Percentiles rank a stretch among this genome's conserved stretches.
These are phyloP conservation scores for Ceratobasidium sp. DNA, from an alignment of 1,284 basidiomycete genomes.

Conservation along the genomic window DNA sequence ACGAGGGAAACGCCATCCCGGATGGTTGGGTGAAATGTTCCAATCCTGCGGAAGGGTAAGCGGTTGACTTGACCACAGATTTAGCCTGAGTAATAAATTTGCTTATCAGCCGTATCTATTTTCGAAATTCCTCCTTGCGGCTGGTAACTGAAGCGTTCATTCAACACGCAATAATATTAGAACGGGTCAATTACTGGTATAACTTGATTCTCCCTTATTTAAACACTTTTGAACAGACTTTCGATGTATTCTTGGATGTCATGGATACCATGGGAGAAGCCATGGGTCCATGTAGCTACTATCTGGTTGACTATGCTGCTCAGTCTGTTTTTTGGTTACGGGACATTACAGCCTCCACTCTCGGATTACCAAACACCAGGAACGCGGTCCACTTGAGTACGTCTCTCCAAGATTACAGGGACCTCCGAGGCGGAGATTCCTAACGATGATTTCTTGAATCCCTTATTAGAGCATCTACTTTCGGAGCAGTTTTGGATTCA, in stretches of 20 bases:
- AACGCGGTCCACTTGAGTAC: slow-evolving; percentile 5
- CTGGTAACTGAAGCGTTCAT: slow-evolving; percentile 25
- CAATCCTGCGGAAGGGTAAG: slow-evolving; percentile 40
- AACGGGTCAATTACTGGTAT: slow-evolving; percentile 25
- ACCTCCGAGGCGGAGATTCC: no score
- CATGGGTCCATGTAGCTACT: slow-evolving; percentile 27
- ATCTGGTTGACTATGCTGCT: slow-evolving; percentile 22
- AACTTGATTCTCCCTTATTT: slow-evolving; percentile 1
- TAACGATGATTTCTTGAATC: not conserved
- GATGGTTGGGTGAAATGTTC: not conserved
- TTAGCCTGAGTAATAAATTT: not conserved
- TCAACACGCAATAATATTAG: not conserved
- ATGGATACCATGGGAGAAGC: slow-evolving; percentile 2
- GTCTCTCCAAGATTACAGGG: not conserved
- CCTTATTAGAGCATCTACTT: slow-evolving; percentile 21
- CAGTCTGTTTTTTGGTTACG: slow-evolving; percentile 33
- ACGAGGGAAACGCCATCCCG: not conserved
- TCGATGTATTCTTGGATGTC: slow-evolving; percentile 28
- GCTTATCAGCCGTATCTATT: slow-evolving; percentile 19
- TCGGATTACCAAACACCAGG: slow-evolving; percentile 4
- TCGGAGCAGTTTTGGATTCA: slow-evolving; percentile 43
- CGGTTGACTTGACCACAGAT: no score
- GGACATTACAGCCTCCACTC: slow-evolving; percentile 16
- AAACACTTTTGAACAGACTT: not conserved
- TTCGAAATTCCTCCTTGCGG: slow-evolving; percentile 10